A percentile compares a stretch with the other conserved stretches of the same genome.
Evolutionary conservation across 768 basidiomycete species (phyloP).

Genomic region (Leccinum fibrillosum): DNA sequence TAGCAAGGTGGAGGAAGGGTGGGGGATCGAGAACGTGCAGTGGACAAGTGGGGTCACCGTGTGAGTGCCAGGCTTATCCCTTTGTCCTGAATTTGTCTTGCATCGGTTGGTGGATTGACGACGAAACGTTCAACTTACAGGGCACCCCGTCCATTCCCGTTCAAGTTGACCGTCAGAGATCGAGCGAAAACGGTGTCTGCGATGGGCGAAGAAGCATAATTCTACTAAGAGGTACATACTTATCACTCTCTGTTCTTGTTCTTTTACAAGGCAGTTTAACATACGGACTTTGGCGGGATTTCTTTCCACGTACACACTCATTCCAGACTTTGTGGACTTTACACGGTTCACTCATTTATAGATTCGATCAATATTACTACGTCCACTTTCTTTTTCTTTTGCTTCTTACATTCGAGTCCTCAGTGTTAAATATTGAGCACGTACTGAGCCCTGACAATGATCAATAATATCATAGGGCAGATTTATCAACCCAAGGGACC

Average conservation of each 20-base stretch:
- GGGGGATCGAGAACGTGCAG: not conserved
- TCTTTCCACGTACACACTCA: not conserved
- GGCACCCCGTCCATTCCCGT: slow-evolving; percentile 1
- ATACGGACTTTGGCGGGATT: not conserved
- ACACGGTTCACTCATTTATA: not conserved
- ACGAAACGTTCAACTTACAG: not conserved
- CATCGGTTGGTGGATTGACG: not conserved
- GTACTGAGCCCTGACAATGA: not conserved
- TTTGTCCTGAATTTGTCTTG: not conserved
- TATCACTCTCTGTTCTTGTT: not conserved
- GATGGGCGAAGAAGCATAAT: not conserved
- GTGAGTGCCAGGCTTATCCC: not conserved
- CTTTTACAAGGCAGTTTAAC: not conserved
- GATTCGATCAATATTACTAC: not conserved
- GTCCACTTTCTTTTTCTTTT: not conserved
- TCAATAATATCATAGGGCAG: not conserved
- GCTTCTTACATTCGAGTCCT: not conserved
- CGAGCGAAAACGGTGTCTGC: not conserved
- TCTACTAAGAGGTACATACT: not conserved
- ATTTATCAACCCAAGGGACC: not conserved
- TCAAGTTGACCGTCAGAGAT: slow-evolving; percentile 1
- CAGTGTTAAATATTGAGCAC: not conserved
- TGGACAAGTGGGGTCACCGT: slow-evolving; percentile 2
- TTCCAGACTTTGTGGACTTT: not conserved
- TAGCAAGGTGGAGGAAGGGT: not conserved